Percentiles rank a stretch among this genome's conserved stretches.
phyloP scores from a whole-genome alignment of 2,329 filamentous ascomycete genomes.

The Paramyrothecium sp. region DNA sequence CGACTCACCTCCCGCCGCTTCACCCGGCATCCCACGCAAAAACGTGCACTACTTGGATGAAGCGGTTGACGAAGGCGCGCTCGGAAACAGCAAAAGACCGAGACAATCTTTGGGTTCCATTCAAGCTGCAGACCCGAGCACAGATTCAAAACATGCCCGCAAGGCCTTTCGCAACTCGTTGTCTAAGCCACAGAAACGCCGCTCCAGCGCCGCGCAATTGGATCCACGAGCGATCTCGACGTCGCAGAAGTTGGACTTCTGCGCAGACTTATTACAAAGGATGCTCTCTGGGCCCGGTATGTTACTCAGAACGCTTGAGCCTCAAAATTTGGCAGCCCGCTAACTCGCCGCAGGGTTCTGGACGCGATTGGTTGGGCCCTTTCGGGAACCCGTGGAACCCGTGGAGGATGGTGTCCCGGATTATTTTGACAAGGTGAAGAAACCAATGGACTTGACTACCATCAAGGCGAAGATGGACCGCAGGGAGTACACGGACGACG shows the following conservation, averaged over 20 bases:
- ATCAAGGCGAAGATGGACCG: constrained; percentile 60
- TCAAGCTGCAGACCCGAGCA: constrained; percentile 7
- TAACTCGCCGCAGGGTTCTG: constrained; percentile 50
- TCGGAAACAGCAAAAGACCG: constrained; percentile 34
- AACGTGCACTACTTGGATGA: constrained; percentile 50
- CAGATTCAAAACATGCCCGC: constrained; percentile 20
- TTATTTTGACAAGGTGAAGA: constrained; percentile 59
- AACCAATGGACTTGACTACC: constrained; percentile 60
- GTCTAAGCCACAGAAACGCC: constrained; percentile 33
- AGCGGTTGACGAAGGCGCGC: constrained; percentile 36
- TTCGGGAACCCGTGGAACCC: constrained; percentile 59
- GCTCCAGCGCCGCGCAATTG: constrained; percentile 27
- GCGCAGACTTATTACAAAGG: constrained; percentile 53
- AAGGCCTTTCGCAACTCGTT: constrained; percentile 25
- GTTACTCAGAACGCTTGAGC: constrained; percentile 3
- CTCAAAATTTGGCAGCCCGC: too few relatives aligned
- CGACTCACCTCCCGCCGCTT: constrained; percentile 16
- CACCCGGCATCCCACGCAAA: constrained; percentile 32
- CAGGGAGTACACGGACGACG: constrained; percentile 47
- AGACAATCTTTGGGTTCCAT: constrained; percentile 33
- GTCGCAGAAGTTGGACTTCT: constrained; percentile 54
- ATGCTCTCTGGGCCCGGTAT: constrained; percentile 63
- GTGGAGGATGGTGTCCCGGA: constrained; percentile 56
- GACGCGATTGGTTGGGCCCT: constrained; percentile 64
- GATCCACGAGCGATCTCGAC: constrained; percentile 32